Conservation (phyloP, 176 grass and related monocot species). For the Saccharum spontaneum region DNA sequence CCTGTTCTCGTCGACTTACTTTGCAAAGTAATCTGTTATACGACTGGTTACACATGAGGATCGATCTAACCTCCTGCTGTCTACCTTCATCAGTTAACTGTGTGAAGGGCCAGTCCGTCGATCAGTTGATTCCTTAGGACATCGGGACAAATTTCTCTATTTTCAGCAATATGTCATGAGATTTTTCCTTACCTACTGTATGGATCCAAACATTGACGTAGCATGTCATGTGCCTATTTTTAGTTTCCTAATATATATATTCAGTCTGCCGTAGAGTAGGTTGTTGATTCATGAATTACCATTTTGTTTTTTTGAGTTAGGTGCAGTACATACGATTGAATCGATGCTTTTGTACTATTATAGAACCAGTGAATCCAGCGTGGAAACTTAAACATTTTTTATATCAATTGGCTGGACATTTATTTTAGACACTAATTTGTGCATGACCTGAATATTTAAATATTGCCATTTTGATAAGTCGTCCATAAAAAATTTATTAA, state of each 20-base stretch:
- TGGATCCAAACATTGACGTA: background rate
- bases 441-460: background rate
- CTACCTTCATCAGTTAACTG: background rate
- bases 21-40: slow-evolving; percentile 10
- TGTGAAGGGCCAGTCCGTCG: background rate
- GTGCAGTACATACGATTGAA: background rate
- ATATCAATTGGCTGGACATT: background rate
- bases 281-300: background rate
- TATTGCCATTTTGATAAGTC: background rate
- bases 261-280: background rate
- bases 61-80: background rate
- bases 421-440: background rate
- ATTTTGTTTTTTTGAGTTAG: background rate
- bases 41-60: background rate
- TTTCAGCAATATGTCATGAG: background rate
- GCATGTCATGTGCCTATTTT: background rate
- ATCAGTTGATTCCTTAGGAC: background rate
- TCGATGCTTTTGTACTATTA: background rate
- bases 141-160: background rate
- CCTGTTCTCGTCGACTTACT: slow-evolving; percentile 19
- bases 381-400: background rate
- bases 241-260: background rate
- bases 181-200: background rate
- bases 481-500: background rate
- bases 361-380: background rate